Percentiles rank a stretch among this genome's conserved stretches.
These are phyloP conservation scores for Saturnispora saitoi DNA, from an alignment of 805 yeast genomes.

Conservation along the genomic window DNA sequence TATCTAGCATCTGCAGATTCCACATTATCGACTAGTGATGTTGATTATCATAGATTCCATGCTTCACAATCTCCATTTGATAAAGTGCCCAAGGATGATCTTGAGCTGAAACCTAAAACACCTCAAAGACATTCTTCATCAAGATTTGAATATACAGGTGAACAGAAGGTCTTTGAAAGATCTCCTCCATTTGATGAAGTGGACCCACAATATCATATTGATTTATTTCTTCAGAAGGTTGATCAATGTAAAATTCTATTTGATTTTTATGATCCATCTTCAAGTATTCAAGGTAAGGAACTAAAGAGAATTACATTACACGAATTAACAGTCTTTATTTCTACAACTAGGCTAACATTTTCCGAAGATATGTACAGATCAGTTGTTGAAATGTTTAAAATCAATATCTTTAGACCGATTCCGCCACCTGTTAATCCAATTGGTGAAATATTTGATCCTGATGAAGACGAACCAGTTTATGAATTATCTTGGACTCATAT, in stretches of 20 bases:
- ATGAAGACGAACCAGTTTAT: constrained; percentile 95
- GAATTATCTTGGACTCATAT: constrained; percentile 99
- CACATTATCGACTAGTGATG: constrained; percentile 15
- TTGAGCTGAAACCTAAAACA: constrained; percentile 60
- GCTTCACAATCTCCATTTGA: constrained; percentile 27
- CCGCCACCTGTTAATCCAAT: constrained; percentile 98
- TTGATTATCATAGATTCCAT: constrained; percentile 25
- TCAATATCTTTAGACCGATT: constrained; percentile 86
- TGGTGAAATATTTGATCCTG: constrained; percentile 95
- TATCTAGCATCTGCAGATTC: background rate
- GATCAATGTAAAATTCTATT: constrained; percentile 93
- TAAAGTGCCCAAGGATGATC: constrained; percentile 48
- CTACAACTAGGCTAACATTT: constrained; percentile 72
- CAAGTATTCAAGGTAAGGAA: constrained; percentile 88
- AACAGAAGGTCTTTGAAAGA: constrained; percentile 55
- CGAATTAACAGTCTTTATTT: constrained; percentile 82
- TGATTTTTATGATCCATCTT: constrained; percentile 89
- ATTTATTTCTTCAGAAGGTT: constrained; percentile 75
- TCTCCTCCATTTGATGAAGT: constrained; percentile 87
- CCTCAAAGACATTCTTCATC: constrained; percentile 92
- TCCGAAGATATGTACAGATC: constrained; percentile 86
- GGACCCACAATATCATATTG: constrained; percentile 63
- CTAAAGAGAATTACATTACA: constrained; percentile 78
- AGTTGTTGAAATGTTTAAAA: constrained; percentile 83
- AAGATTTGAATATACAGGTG: constrained; percentile 72